Conservation (phyloP, 441 rosid genomes). For the Gossypium trilobum region DNA sequence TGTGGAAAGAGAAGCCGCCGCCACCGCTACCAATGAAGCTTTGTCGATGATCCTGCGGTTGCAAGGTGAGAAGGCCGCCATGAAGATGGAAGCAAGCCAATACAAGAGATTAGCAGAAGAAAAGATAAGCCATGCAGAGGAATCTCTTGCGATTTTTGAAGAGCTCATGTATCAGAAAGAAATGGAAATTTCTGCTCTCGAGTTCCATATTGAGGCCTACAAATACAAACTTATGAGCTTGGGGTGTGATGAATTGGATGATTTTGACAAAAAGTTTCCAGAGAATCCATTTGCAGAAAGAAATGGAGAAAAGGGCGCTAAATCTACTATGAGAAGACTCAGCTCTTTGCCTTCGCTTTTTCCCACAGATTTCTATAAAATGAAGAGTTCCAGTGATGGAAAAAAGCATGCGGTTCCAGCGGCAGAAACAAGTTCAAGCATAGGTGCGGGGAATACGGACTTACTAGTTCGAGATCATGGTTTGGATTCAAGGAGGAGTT, state of each 20-base stretch:
- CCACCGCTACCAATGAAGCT: slow-evolving; percentile 72
- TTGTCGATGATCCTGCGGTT: slow-evolving; percentile 75
- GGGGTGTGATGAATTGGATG: slow-evolving; percentile 50
- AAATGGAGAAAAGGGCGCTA: slow-evolving; percentile 24
- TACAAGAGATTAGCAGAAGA: slow-evolving; percentile 86
- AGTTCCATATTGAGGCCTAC: slow-evolving; percentile 72
- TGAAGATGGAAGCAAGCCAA: slow-evolving; percentile 81
- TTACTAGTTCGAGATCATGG: slow-evolving; percentile 11
- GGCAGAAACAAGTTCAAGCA: neutral
- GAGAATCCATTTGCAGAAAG: slow-evolving; percentile 39
- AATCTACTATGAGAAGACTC: slow-evolving; percentile 24
- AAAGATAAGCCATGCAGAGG: slow-evolving; percentile 71
- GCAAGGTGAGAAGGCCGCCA: slow-evolving; percentile 68
- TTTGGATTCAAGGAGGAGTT: slow-evolving; percentile 18
- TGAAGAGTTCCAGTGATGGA: slow-evolving; percentile 13
- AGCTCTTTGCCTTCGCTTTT: slow-evolving; percentile 25
- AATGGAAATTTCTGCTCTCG: slow-evolving; percentile 77
- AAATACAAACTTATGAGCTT: slow-evolving; percentile 56
- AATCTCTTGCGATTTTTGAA: slow-evolving; percentile 53
- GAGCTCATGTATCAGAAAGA: slow-evolving; percentile 71
- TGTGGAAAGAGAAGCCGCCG: slow-evolving; percentile 72
- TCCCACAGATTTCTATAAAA: slow-evolving; percentile 18
- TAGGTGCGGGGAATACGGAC: slow-evolving; percentile 11
- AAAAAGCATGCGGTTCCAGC: slow-evolving; percentile 7
- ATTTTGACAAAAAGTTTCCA: slow-evolving; percentile 23